Evolutionary conservation across 116 monocot species (phyloP), one percentile per base, ranked within the genome.

Genomic region (Iris pallida): DNA sequence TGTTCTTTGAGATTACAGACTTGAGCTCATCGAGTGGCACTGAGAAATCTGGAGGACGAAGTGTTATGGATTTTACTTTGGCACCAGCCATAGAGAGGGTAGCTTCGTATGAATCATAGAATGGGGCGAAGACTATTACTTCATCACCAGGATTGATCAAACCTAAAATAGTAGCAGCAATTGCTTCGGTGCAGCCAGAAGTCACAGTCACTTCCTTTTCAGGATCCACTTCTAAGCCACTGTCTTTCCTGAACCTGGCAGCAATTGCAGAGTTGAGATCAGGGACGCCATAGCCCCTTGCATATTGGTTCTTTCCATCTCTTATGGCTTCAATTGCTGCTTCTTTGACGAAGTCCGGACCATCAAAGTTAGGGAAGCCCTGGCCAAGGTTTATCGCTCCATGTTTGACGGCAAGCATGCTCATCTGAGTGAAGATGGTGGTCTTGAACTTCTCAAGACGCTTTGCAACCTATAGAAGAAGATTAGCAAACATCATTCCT

Each of bases 391-490:
- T 98, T 79, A 98, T 88, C 47, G 93, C 98, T 45, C 90, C 88
- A 73, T 98, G 90, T 64, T 90, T 85, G 47, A 85, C 70, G 30
- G 98, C 98, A 54, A 98, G 93, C 59, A 64, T 78, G 71, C 98
- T 98, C 98, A 98, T 98, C 72, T 93, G 90, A 16, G 98, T 98
- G 82, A 98, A 98, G 41, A 98, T 98, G 15, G 98, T 93, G 16
- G 98, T 98, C 78, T 90, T 88, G 67, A 98, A 98, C 61, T 93
- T 93, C 63, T 98, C 98, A 75, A 93, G 76, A 55, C 98, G 83
- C 63, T 93, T 93, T 20, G 98, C 81, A 18, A 98, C 78, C 98
- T 98, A 73, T 11, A 70, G 11, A 74, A 57, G 42, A 41, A 45
- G 42, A 59, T 2, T 7, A 57, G 49, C 13, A 67, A 41, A 61